Base-by-base conservation (phyloP, 108 stramenopile genomes). In the Nannochloropsis gaditana region DNA sequence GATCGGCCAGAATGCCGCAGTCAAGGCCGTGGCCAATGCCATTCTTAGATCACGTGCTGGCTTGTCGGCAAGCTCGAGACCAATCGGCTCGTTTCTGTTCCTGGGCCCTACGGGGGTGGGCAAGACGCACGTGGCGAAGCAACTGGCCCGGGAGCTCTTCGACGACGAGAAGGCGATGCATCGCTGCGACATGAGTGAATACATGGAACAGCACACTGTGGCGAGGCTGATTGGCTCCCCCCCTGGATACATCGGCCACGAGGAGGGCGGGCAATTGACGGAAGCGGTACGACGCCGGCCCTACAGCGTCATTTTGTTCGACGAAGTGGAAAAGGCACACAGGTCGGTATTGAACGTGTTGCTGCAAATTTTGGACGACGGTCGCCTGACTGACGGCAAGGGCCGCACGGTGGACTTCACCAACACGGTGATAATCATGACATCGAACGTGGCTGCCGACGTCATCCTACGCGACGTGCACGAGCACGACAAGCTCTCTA, bases 321-420 rank as follows among this genome's bases (percentile, higher is more conserved):
- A 97, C 87, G 97, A 97, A 41, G 83, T 80, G 9, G 97, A 97
- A 85, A 97, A 97, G 90, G 97, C 97, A 11, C 97, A 97, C 87
- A 93, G 92, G 31, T 87, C 93, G 42, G 95, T 97, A n/a, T 89
- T 95, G 80, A 96, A 95, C 11, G 79, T 95, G 31, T 88, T 97
- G 47, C 85, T 97, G 43, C 96, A 96, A 87, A 90, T 97, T 11
- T 87, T 97, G 44, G 97, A 97, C 86, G 97, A 97, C 87, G 97
- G 97, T 42, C 91, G 96, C 21, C 88, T 97, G 81, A 97, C 97
- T 2, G 97, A 97, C 83, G 90, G 90, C 83, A 95, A 96, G 86
- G 96, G 96, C 41, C 84, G 94, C 42, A 94, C 94, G 15, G 94
- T 97, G 17, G 95, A 96, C 85, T 97, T 97, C 84, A 93, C 92